Evolutionary conservation across 75 land plant genomes (phyloP), one percentile per base, ranked within the genome.

Genomic region (Pinus albicaulis): DNA sequence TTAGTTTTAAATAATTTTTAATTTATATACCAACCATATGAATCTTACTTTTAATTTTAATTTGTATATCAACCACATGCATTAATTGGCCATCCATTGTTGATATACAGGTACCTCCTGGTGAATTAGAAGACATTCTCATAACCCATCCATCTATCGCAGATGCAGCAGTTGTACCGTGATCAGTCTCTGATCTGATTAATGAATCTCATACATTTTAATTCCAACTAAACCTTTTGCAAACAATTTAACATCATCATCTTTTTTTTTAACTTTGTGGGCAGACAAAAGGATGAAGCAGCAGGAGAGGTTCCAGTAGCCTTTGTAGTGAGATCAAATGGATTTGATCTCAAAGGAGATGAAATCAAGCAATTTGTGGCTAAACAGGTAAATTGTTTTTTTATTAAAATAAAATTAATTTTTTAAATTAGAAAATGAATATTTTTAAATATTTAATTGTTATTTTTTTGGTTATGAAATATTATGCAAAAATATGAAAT

Each of bases 151-250:
- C 87, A 24, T 64, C 76, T 28, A 95, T 95, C 19, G 84, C 76
- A 17, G 98, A 95, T 78, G 98, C 98, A n/a, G 93, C 95, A 36
- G 98, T 95, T 15, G 90, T 95, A 31, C 91, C 95, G 98, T 95
- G 86, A n/a, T n/a, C n/a, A 88, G 97, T 68, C 48, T 26, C 0
- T 63, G 5, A 13, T 63, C 0, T 63, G n/a, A n/a, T n/a, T 5
- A 63, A 63, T 14, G 14, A 44, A 44, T 7, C 48, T 7, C 48
- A 7, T 69, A 12, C 5, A 38, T 1, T 69, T 55, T 25, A 10
- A n/a, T 55, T 48, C 3, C 19, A 8, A 55, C 5, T 24, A 23
- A 10, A 16, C 3, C 38, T 75, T 31, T 71, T 28, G 7, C 4
- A 4, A 22, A 20, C n/a, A 66, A 66, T 20, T 13, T 7, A 57